Base-by-base conservation (phyloP, 2,329 filamentous ascomycete genomes). In the Trichoderma citrinoviride region DNA sequence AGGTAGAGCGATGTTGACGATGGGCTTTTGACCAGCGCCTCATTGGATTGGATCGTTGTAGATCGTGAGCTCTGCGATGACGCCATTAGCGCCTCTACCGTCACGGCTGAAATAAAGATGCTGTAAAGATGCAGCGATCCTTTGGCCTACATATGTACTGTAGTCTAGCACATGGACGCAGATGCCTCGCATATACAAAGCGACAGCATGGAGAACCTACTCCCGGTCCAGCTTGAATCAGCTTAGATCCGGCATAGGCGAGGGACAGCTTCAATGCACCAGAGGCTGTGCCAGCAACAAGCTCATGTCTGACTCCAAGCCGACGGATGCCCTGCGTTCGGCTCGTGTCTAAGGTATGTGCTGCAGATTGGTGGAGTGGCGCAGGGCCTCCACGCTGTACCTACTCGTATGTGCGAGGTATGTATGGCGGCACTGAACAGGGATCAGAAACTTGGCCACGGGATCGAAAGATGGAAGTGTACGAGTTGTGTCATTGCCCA, bases 381-480 rank as follows among this genome's bases (percentile, higher is more conserved):
- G 61, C 61, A 64, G 61, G 61, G 41, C 61, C 17, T 37, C 12
- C 23, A 27, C 21, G 12, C 33, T 14, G 8, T 33, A n/a, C n/a
- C n/a, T n/a, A n/a, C n/a, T n/a, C n/a, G n/a, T n/a, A n/a, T n/a
- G n/a, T n/a, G n/a, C n/a, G n/a, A n/a, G n/a, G n/a, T n/a, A 33
- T 10, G 29, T 37, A 37, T 37, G n/a, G n/a, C 6, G 27, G 19
- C 23, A 37, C 7, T 23, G 44, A 27, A 47, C 61, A 56, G 33
- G 41, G 52, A 43, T 64, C 29, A 43, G 53, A 64, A 64, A 56
- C 52, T 64, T 64, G 61, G 61, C 61, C 61, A 64, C 50, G 52
- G 61, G 60, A 47, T 40, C 60, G 52, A 47, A 41, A 19, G 33
- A 25, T 5, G 53, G 60, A 40, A 29, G n/a, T 40, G 21, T 33